Conservation (phyloP, 179 eudicot species). For the Silene noctiflora region DNA sequence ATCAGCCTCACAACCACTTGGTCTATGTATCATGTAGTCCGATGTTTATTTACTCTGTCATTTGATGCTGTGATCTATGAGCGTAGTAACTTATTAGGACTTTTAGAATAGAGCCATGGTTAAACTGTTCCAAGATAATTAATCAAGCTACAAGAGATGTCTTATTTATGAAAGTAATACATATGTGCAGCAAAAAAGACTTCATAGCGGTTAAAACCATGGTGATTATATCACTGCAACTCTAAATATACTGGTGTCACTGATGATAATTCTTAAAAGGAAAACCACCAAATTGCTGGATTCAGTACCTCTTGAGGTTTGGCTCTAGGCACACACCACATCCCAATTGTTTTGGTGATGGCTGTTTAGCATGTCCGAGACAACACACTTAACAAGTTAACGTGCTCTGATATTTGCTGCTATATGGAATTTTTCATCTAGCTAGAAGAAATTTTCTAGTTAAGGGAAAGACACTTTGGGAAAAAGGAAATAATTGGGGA, state of each 20-base stretch:
- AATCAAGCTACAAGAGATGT: not conserved
- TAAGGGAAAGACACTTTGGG: not conserved
- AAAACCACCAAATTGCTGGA: not conserved
- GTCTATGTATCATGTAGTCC: not conserved
- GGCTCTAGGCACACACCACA: not conserved
- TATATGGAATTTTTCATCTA: not conserved
- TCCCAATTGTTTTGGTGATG: not conserved
- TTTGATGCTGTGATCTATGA: not conserved
- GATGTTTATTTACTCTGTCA: not conserved
- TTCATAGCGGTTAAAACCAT: not conserved
- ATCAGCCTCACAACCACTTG: slow-evolving; percentile 5
- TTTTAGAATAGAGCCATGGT: not conserved
- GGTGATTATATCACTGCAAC: not conserved
- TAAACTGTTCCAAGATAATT: not conserved
- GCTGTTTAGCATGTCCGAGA: not conserved
- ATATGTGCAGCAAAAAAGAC: not conserved
- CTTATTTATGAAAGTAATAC: not conserved
- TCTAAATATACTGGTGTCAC: not conserved
- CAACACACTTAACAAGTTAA: not conserved
- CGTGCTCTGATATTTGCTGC: not conserved
- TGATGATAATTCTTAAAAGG: not conserved
- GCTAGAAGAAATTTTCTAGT: not conserved
- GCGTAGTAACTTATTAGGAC: not conserved
- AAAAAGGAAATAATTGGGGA: not conserved
- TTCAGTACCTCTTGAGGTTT: not conserved